Base-by-base conservation (phyloP, 208 protist genomes). In the Entamoeba dispar region DNA sequence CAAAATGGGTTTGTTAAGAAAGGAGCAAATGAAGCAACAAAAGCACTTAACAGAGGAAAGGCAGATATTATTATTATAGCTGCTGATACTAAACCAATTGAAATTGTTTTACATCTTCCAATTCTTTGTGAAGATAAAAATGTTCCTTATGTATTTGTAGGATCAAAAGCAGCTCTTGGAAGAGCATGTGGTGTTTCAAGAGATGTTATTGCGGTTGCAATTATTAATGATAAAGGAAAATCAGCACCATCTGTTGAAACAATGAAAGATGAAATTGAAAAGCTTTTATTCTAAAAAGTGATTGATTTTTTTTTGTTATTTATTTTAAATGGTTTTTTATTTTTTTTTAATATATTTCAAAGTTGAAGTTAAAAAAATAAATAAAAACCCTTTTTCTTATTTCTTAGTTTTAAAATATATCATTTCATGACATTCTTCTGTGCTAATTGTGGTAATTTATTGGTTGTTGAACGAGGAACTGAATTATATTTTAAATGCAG, bases 71-170 rank as follows among this genome's bases (percentile, higher is more conserved):
- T 99, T 94, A 96, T 99, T 43, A 97, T 99, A 92, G 98, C 98
- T 73, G 99, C 98, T 34, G 99, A 99, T 96, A 97, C 98, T 49
- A 98, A 99, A 95, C 99, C 99, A 57, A 97, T 99, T 49, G 99
- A 99, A 96, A 99, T 99, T 94, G 96, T 99, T 19, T 96, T 99
- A 34, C 98, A 99, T 96, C 96, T 99, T 19, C 99, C 99, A 50
- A 97, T 99, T 27, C 96, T 99, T 34, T 99, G 99, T 96, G 99
- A 99, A 95, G 98, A 99, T 96, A 99, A 99, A 93, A 95, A 99
- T 95, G 98, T 99, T 91, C 98, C 98, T 92, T 99, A 99, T 96
- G 97, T 99, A 19, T 99, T 99, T 95, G 98, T 99, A n/a, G 97
- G 97, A 27, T 98, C 97, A 43, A 98, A 99, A 95, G 96, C 94